Percentiles rank a stretch among this genome's conserved stretches.
phyloP scores from a whole-genome alignment of 2,329 filamentous ascomycete species.

The Phialophora tarda region DNA sequence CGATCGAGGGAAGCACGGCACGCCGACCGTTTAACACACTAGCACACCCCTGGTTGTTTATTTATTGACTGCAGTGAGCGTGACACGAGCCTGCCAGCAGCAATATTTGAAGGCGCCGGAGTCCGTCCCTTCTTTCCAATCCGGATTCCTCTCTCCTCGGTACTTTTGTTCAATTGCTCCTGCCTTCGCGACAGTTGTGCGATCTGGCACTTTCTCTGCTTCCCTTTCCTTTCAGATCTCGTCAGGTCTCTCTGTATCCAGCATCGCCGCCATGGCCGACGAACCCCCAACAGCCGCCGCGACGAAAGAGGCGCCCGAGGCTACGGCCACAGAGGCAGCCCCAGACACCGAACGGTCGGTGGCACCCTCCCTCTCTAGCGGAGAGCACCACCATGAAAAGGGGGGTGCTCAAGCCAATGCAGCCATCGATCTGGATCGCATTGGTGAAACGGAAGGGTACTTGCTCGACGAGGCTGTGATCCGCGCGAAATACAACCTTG shows the following conservation, averaged over 20 bases:
- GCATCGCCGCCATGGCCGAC: slow-evolving; percentile 10
- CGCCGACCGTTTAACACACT: background rate
- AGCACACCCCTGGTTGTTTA: background rate
- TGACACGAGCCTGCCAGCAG: background rate
- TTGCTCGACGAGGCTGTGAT: slow-evolving; percentile 38
- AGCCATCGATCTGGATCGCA: slow-evolving; percentile 38
- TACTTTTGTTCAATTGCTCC: background rate
- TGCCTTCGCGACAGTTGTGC: background rate
- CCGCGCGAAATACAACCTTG: slow-evolving; percentile 34
- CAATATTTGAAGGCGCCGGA: slow-evolving; percentile 12
- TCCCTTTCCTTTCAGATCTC: background rate
- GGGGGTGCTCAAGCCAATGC: slow-evolving; percentile 8
- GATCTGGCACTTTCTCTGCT: background rate
- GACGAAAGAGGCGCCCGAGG: slow-evolving; percentile 11
- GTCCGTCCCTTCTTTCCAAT: slow-evolving; percentile 8
- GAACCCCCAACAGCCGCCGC: background rate
- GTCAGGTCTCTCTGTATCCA: background rate
- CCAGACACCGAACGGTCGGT: slow-evolving; percentile 10
- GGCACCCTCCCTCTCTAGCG: slow-evolving; percentile 32
- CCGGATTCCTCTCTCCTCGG: background rate
- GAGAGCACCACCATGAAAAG: slow-evolving; percentile 23
- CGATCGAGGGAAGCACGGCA: background rate
- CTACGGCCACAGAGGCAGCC: slow-evolving; percentile 2
- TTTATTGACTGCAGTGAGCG: slow-evolving; percentile 15
- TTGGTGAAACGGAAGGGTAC: slow-evolving; percentile 40